Evolutionary conservation across 1,284 basidiomycete genomes (phyloP).

Genomic region (Amylostereum chailletii): DNA sequence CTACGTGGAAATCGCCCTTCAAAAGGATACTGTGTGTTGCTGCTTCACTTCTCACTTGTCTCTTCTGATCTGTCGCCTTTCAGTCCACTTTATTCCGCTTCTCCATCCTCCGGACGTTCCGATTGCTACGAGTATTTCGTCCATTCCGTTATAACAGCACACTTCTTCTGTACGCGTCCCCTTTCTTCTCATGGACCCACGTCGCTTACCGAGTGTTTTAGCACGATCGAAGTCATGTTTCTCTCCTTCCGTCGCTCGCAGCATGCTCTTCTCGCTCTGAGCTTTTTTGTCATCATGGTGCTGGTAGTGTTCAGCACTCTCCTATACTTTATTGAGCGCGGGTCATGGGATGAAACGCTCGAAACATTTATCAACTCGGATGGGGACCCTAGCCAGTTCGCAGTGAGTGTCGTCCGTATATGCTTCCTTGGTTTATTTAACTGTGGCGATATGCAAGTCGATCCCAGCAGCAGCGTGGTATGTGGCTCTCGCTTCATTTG

Average conservation of each 20-base stretch:
- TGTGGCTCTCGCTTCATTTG: conserved; percentile 9
- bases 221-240: conserved; percentile 91
- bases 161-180: conserved; percentile 57
- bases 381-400: conserved; percentile 72
- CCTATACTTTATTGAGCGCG: conserved; percentile 82
- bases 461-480: conserved; percentile 76
- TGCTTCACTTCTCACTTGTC: conserved; percentile 1
- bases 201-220: conserved; percentile 18
- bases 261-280: conserved; percentile 78
- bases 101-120: conserved; percentile 78
- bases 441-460: conserved; percentile 31
- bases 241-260: conserved; percentile 79
- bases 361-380: conserved; percentile 78
- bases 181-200: background rate
- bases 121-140: conserved; percentile 77
- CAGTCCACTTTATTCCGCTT: conserved; percentile 82
- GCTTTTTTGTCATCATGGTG: conserved; percentile 84
- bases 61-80: background rate
- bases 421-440: background rate
- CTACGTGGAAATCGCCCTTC: conserved; percentile 77
- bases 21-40: conserved; percentile 70
- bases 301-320: conserved; percentile 82
- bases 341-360: conserved; percentile 75
- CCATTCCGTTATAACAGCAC: conserved; percentile 81
- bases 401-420: conserved; percentile 30